phyloP scores from a whole-genome alignment of 805 yeast species.

The Kazachstania viticola region DNA sequence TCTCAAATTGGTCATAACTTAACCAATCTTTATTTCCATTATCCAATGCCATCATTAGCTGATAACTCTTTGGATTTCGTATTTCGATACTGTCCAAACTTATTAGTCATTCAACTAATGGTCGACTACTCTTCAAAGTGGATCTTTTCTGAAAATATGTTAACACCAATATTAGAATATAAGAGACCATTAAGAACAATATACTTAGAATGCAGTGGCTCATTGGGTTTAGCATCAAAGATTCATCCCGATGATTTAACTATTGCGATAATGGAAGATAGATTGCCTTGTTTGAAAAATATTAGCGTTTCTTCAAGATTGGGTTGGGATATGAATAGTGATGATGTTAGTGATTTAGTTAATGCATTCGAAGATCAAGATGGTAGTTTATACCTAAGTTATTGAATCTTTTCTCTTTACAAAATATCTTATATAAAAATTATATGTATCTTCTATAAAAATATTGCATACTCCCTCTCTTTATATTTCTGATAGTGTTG shows the following conservation, averaged over 20 bases:
- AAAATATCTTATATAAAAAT: no score
- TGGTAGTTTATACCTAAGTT: slow-evolving; percentile 61
- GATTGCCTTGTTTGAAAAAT: slow-evolving; percentile 56
- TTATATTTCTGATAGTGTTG: no score
- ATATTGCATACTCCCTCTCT: no score
- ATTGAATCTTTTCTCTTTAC: no score
- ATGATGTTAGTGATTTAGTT: slow-evolving; percentile 51
- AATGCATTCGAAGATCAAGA: slow-evolving; percentile 60
- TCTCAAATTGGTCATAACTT: slow-evolving; percentile 56
- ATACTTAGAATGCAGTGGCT: slow-evolving; percentile 74
- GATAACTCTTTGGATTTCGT: slow-evolving; percentile 62
- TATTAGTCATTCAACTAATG: slow-evolving; percentile 50
- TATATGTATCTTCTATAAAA: no score
- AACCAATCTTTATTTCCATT: slow-evolving; percentile 52
- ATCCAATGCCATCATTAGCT: slow-evolving; percentile 78
- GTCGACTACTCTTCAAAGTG: slow-evolving; percentile 63
- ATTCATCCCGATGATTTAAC: slow-evolving; percentile 84
- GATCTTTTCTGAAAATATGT: slow-evolving; percentile 37
- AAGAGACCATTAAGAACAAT: slow-evolving; percentile 39
- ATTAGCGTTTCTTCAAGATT: slow-evolving; percentile 62
- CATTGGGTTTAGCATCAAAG: slow-evolving; percentile 71
- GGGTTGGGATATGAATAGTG: slow-evolving; percentile 72
- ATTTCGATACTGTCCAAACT: slow-evolving; percentile 65
- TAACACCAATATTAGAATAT: slow-evolving; percentile 15
- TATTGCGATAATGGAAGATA: slow-evolving; percentile 66